phyloP scores from a whole-genome alignment of 2,329 filamentous ascomycete species.

The Aspergillus ochraceoroseus region DNA sequence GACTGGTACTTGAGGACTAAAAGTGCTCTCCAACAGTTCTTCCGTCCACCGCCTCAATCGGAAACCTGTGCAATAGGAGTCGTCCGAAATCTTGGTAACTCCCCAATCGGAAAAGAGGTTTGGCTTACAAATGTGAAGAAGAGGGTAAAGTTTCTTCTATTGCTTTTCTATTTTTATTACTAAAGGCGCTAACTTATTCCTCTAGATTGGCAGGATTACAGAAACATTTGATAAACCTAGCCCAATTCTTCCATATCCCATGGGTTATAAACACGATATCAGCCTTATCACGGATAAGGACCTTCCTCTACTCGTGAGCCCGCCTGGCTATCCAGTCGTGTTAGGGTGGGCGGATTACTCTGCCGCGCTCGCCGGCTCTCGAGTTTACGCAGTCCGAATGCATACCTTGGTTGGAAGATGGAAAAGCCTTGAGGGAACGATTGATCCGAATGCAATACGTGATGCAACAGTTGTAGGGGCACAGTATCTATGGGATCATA shows the following conservation, averaged over 20 bases:
- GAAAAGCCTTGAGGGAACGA: not conserved
- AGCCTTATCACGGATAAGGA: not conserved
- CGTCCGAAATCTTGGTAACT: not conserved
- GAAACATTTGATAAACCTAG: not conserved
- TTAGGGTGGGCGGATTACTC: not conserved
- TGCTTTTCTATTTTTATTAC: not conserved
- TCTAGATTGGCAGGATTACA: not conserved
- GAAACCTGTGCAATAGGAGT: no score
- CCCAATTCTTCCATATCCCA: not conserved
- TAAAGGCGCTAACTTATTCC: no score
- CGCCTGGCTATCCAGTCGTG: not conserved
- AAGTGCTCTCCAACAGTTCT: no score
- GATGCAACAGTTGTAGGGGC: not conserved
- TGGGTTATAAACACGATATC: not conserved
- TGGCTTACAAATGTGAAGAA: not conserved
- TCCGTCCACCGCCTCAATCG: no score
- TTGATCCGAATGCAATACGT: not conserved
- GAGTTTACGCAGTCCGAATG: not conserved
- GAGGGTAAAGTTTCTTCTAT: not conserved
- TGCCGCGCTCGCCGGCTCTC: not conserved
- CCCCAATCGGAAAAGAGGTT: not conserved
- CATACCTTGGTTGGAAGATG: not conserved
- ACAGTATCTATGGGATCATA: not conserved
- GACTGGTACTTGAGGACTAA: no score
- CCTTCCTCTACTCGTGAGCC: not conserved